A percentile compares a stretch with the other conserved stretches of the same genome.
phyloP scores from a whole-genome alignment of 2,329 filamentous ascomycete genomes.

The Parastagonospora avenae region DNA sequence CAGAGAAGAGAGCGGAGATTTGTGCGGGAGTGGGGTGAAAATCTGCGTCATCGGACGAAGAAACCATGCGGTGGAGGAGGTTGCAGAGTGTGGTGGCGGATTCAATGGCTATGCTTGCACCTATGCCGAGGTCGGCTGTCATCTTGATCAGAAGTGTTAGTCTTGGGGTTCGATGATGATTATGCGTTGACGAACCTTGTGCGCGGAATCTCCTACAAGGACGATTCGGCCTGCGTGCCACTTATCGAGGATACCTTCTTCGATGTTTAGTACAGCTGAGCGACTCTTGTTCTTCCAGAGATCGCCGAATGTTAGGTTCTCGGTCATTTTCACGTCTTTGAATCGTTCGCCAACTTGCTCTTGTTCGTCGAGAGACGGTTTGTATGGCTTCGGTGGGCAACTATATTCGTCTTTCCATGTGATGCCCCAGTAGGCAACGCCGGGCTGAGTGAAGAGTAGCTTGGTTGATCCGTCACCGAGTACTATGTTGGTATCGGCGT shows the following conservation, averaged over 20 bases:
- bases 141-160: slow-evolving; percentile 9
- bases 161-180: neutral
- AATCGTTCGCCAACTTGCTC: slow-evolving; percentile 31
- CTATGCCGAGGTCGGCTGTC: slow-evolving; percentile 22
- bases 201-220: slow-evolving; percentile 50
- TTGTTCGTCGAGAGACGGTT: slow-evolving; percentile 29
- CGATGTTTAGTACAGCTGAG: slow-evolving; percentile 31
- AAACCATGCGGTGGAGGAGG: slow-evolving; percentile 11
- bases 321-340: slow-evolving; percentile 31
- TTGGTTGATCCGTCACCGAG: slow-evolving; percentile 27
- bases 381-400: slow-evolving; percentile 11
- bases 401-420: slow-evolving; percentile 13
- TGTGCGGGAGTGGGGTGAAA: slow-evolving; percentile 9
- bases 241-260: slow-evolving; percentile 47
- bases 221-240: slow-evolving; percentile 50
- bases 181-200: slow-evolving; percentile 42
- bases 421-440: slow-evolving; percentile 12
- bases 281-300: slow-evolving; percentile 34
- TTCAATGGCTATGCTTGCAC: slow-evolving; percentile 28
- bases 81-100: slow-evolving; percentile 23
- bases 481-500: slow-evolving; percentile 28
- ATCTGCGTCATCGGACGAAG: slow-evolving; percentile 5
- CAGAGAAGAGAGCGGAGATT: slow-evolving; percentile 11
- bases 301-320: slow-evolving; percentile 40
- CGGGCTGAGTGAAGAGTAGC: slow-evolving; percentile 32